These are phyloP conservation scores for Pichia exigua DNA, from an alignment of 805 yeast species.

Conservation along the genomic window DNA sequence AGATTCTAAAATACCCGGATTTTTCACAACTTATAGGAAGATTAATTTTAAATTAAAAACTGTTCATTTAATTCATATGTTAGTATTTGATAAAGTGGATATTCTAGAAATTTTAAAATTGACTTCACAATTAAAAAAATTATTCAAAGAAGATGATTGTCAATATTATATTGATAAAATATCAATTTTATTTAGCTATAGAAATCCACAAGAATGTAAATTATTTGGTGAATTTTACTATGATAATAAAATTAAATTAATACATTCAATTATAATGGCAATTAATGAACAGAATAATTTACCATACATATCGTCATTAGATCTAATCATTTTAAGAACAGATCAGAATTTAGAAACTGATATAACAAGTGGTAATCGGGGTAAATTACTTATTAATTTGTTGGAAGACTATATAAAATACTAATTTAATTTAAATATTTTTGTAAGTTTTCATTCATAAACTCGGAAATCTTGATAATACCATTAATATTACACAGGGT, in stretches of 20 bases:
- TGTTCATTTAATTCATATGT: slow-evolving; percentile 35
- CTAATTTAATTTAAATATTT: slow-evolving; percentile 12
- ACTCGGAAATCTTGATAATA: slow-evolving; percentile 44
- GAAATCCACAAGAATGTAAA: slow-evolving; percentile 34
- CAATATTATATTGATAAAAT: slow-evolving; percentile 36
- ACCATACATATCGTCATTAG: slow-evolving; percentile 17
- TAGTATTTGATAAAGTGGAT: slow-evolving; percentile 14
- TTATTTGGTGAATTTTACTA: slow-evolving; percentile 31
- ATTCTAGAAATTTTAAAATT: slow-evolving; percentile 31
- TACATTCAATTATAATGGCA: slow-evolving; percentile 35
- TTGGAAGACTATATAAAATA: slow-evolving; percentile 38
- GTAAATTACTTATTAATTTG: slow-evolving; percentile 35
- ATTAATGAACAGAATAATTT: slow-evolving; percentile 14
- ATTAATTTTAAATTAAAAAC: slow-evolving; percentile 37
- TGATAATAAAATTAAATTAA: slow-evolving; percentile 31
- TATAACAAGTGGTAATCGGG: slow-evolving; percentile 18
- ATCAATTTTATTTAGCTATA: slow-evolving; percentile 45
- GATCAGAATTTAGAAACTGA: slow-evolving; percentile 16
- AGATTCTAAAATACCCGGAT: slow-evolving; percentile 31
- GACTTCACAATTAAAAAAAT: slow-evolving; percentile 32
- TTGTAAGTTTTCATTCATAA: slow-evolving; percentile 34
- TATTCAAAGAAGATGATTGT: slow-evolving; percentile 27
- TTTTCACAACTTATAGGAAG: slow-evolving; percentile 26
- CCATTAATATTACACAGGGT: slow-evolving; percentile 44
- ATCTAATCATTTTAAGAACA: slow-evolving; percentile 15